Conservation (phyloP, 805 yeast genomes). For the Candida ascalaphidarum region DNA sequence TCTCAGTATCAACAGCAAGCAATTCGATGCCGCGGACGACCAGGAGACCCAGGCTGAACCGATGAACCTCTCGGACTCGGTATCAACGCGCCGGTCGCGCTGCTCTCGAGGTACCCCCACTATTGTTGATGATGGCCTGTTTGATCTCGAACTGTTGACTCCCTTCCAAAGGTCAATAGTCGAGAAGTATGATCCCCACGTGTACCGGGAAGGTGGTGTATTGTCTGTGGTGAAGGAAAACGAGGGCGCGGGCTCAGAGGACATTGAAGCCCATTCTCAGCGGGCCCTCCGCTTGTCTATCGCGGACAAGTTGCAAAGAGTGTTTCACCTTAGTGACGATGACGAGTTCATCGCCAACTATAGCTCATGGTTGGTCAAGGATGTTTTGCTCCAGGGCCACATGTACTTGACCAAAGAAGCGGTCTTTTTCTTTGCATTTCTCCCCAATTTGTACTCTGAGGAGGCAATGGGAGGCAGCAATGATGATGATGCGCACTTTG, state of each 20-base stretch:
- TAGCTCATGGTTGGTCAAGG: conserved; percentile 74
- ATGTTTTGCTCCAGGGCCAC: conserved; percentile 82
- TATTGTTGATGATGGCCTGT: no score
- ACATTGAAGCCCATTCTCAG: conserved; percentile 1
- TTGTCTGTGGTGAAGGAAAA: neutral
- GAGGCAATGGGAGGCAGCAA: conserved; percentile 1
- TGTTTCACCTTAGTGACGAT: conserved; percentile 38
- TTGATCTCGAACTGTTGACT: conserved; percentile 3
- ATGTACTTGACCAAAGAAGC: conserved; percentile 59
- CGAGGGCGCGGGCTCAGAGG: neutral
- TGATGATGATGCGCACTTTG: no score
- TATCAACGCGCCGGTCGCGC: no score
- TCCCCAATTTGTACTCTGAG: conserved; percentile 42
- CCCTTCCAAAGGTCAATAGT: conserved; percentile 22
- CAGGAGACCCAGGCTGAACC: no score
- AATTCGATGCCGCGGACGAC: no score
- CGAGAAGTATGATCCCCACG: conserved; percentile 16
- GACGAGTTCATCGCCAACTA: conserved; percentile 56
- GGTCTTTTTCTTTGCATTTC: conserved; percentile 67
- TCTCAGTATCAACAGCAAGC: no score
- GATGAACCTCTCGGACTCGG: no score
- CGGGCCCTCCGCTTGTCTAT: conserved; percentile 15
- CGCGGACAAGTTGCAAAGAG: conserved; percentile 26
- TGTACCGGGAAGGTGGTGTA: conserved; percentile 4
- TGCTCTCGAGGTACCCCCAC: no score